A percentile compares a stretch with the other conserved stretches of the same genome.
Evolutionary conservation across 371 early-diverging fungal species (phyloP).

Genomic region (Phascolomyces articulosus): DNA sequence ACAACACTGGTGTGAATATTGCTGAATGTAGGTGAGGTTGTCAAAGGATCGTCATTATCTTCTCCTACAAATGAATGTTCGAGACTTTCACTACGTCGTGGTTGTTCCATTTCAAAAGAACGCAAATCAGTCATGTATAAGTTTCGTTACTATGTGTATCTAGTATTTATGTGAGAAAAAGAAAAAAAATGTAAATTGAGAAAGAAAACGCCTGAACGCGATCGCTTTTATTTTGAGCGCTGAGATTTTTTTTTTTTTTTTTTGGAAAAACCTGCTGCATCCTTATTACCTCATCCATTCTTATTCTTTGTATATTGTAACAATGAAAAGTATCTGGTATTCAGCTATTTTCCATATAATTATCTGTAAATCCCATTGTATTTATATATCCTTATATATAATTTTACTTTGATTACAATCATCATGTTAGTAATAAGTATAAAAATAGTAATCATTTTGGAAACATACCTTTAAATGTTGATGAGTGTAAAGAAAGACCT

Average conservation of each 20-base stretch:
- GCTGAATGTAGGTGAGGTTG: slow-evolving; percentile 1
- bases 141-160: not conserved
- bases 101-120: not conserved
- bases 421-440: too few species aligned
- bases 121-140: slow-evolving; percentile 3
- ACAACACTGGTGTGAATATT: not conserved
- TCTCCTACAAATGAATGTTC: not conserved
- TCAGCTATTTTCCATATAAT: too few species aligned
- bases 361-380: too few species aligned
- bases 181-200: not conserved
- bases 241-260: slow-evolving; percentile 1
- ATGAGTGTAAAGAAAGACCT: too few species aligned
- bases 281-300: too few species aligned
- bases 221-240: not conserved
- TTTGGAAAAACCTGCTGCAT: not conserved
- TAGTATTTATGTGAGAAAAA: not conserved
- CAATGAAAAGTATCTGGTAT: too few species aligned
- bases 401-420: too few species aligned
- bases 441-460: too few species aligned
- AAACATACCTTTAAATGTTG: too few species aligned
- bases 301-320: too few species aligned
- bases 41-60: not conserved
- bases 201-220: not conserved
- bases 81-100: not conserved
- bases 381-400: too few species aligned